These are phyloP conservation scores for Dictyostelium firmibasis DNA, from an alignment of 78 protist genomes.

Conservation along the genomic window DNA sequence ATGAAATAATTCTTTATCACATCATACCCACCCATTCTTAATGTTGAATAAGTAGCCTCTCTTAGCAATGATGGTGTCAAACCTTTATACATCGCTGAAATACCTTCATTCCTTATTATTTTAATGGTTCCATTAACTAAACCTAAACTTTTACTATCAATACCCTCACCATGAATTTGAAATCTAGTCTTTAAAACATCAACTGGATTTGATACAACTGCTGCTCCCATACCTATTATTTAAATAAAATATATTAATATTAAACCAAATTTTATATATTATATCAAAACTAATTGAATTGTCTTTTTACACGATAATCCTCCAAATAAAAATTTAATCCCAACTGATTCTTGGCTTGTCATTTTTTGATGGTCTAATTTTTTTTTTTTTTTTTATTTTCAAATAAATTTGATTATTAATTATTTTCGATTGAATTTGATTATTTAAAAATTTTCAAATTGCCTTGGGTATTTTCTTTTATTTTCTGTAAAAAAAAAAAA, in stretches of 20 bases:
- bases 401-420: no score
- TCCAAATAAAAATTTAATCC: constrained; percentile 39
- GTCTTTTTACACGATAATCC: constrained; percentile 24
- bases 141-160: neutral
- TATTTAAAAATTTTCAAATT: no score
- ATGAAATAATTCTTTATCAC: constrained; percentile 34
- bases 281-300: neutral
- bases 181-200: constrained; percentile 78
- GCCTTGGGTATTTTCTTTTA: no score
- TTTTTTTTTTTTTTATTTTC: neutral
- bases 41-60: constrained; percentile 53
- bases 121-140: constrained; percentile 15
- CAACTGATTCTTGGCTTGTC: constrained; percentile 25
- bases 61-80: constrained; percentile 57
- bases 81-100: constrained; percentile 62
- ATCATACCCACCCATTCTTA: constrained; percentile 77
- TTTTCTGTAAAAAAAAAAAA: no score
- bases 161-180: constrained; percentile 79
- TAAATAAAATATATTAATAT: neutral
- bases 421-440: no score
- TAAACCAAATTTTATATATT: no score
- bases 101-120: constrained; percentile 40
- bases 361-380: neutral
- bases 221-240: constrained; percentile 15
- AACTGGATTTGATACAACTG: constrained; percentile 56